Conservation (phyloP, 768 basidiomycete species). For the Mycena floridula region DNA sequence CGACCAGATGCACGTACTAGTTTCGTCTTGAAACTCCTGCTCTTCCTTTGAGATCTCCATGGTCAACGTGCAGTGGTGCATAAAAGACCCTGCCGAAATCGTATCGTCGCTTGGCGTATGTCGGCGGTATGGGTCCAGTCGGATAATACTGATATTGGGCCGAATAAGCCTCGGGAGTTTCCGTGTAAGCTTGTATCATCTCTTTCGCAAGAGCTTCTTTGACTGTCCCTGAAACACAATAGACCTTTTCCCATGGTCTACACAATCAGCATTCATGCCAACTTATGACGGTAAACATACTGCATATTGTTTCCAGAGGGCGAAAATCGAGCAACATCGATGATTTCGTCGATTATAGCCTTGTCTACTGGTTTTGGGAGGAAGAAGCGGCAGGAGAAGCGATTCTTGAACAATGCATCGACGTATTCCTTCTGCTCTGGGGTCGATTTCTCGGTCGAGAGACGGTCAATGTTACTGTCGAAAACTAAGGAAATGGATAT, state of each 20-base stretch:
- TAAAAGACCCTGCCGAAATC: conserved; percentile 8
- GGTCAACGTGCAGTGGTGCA: background rate
- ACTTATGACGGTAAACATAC: conserved; percentile 2
- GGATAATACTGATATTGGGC: conserved; percentile 7
- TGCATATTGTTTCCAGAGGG: conserved; percentile 12
- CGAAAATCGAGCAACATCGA: conserved; percentile 9
- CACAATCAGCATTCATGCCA: background rate
- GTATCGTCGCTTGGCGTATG: conserved; percentile 1
- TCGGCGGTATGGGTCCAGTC: background rate
- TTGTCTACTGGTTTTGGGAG: conserved; percentile 5
- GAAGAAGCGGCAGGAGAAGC: conserved; percentile 11
- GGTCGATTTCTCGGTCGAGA: too few species aligned
- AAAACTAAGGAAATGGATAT: too few species aligned
- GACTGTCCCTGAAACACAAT: conserved; percentile 5
- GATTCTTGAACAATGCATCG: conserved; percentile 7
- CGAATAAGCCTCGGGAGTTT: background rate
- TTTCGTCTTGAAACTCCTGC: background rate
- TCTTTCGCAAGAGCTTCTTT: conserved; percentile 6
- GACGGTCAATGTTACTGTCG: too few species aligned
- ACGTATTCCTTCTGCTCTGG: background rate
- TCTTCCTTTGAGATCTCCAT: conserved; percentile 1
- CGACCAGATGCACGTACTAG: conserved; percentile 3
- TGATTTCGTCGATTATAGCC: conserved; percentile 7
- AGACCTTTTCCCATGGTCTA: conserved; percentile 14
- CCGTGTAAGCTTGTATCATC: conserved; percentile 8